Conservation (phyloP, 345 rosid genomes). For the Moricandia moricandioides region DNA sequence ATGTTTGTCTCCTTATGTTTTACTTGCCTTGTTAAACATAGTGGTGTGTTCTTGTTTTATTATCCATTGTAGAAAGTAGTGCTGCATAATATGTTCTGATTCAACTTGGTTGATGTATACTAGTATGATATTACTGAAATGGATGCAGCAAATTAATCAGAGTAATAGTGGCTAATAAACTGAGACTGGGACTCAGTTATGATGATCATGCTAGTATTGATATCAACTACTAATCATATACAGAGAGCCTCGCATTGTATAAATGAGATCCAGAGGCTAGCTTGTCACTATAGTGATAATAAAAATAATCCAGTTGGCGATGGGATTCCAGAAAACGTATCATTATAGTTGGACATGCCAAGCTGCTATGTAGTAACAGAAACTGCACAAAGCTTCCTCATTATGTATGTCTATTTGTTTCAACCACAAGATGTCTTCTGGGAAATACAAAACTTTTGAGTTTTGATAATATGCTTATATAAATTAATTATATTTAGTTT, state of each 20-base stretch:
- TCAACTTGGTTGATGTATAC: not conserved
- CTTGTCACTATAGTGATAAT: conserved; percentile 15
- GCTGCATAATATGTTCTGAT: not conserved
- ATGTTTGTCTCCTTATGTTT: not conserved
- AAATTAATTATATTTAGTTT: too few species aligned
- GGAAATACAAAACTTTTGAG: too few species aligned
- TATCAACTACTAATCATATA: not conserved
- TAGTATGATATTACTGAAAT: not conserved
- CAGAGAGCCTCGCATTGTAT: not conserved
- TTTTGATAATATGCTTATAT: too few species aligned
- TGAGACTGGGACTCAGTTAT: not conserved
- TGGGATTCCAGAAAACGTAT: not conserved
- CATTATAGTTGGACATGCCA: not conserved
- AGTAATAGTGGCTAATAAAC: not conserved
- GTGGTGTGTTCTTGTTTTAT: not conserved
- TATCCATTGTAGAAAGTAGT: not conserved
- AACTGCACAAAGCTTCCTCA: not conserved
- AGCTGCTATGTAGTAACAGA: not conserved
- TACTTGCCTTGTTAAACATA: conserved; percentile 10
- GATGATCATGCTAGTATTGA: not conserved
- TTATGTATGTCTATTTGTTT: not conserved
- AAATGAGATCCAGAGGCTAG: conserved; percentile 40
- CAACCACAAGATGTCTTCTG: not conserved
- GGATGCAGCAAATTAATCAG: not conserved
- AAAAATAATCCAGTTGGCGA: not conserved